phyloP scores from a whole-genome alignment of 108 stramenopile genomes.

The Cyclotella cryptica region DNA sequence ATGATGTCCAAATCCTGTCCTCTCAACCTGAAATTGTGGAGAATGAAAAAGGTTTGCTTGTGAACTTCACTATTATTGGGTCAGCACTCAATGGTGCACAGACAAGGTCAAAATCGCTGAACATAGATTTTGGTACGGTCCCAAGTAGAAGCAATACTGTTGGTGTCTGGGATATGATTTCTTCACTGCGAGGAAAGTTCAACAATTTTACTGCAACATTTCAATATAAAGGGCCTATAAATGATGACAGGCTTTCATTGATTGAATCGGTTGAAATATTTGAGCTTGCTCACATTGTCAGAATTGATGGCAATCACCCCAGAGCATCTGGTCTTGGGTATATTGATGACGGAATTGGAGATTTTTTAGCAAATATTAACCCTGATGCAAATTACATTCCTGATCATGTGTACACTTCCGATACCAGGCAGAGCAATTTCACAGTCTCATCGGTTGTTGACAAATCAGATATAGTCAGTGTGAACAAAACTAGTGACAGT shows the following conservation, averaged over 20 bases:
- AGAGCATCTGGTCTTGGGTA: slow-evolving; percentile 23
- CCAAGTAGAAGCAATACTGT: slow-evolving; percentile 31
- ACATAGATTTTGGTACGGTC: slow-evolving; percentile 37
- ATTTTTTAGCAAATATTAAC: slow-evolving; percentile 35
- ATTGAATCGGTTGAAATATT: slow-evolving; percentile 45
- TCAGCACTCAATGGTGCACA: slow-evolving; percentile 3
- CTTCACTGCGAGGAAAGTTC: slow-evolving; percentile 39
- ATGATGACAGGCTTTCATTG: slow-evolving; percentile 34
- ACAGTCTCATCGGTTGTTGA: slow-evolving; percentile 34
- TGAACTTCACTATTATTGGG: slow-evolving; percentile 43
- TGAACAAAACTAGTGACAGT: slow-evolving; percentile 3
- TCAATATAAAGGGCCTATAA: slow-evolving; percentile 42
- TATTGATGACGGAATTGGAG: slow-evolving; percentile 42
- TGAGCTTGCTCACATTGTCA: slow-evolving; percentile 36
- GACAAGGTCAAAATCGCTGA: slow-evolving; percentile 28
- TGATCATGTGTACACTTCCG: slow-evolving; percentile 44
- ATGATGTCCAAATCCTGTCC: slow-evolving; percentile 26
- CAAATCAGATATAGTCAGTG: slow-evolving; percentile 5
- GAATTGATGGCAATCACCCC: slow-evolving; percentile 36
- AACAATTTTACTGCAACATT: slow-evolving; percentile 41
- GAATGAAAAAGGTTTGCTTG: slow-evolving; percentile 40
- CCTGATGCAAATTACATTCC: slow-evolving; percentile 38
- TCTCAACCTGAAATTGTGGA: slow-evolving; percentile 47
- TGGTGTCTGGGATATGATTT: slow-evolving; percentile 43
- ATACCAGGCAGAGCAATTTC: slow-evolving; percentile 35